Evolutionary conservation across 768 basidiomycete genomes (phyloP).

Genomic region (Hericium alpestre): DNA sequence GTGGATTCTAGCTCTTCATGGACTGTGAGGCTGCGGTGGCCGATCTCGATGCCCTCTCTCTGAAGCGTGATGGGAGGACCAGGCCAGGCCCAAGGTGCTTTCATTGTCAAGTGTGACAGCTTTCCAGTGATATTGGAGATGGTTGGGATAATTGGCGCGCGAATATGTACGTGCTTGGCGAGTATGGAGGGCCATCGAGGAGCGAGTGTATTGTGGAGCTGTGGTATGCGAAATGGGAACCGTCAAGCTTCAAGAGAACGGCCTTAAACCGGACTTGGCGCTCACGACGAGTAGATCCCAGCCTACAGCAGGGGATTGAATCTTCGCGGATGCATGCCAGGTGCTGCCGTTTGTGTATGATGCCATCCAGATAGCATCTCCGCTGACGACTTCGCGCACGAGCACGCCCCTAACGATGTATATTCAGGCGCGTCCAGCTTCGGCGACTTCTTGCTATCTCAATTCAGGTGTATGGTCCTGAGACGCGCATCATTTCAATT

Average conservation of each 20-base stretch:
- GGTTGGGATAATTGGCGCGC: constrained; percentile 44
- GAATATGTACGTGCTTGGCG: constrained; percentile 26
- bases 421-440: too few relatives aligned
- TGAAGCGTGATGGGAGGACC: constrained; percentile 48
- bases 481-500: too few relatives aligned
- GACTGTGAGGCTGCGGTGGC: constrained; percentile 48
- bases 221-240: constrained; percentile 62
- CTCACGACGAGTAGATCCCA: constrained; percentile 23
- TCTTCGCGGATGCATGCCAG: too few relatives aligned
- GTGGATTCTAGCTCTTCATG: constrained; percentile 33
- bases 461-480: too few relatives aligned
- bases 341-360: too few relatives aligned
- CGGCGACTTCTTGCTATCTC: too few relatives aligned
- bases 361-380: too few relatives aligned
- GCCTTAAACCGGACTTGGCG: constrained; percentile 25
- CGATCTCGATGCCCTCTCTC: constrained; percentile 58
- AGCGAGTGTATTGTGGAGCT: constrained; percentile 53
- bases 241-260: constrained; percentile 35
- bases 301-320: too few relatives aligned
- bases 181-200: constrained; percentile 34
- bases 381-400: too few relatives aligned
- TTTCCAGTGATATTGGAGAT: constrained; percentile 51
- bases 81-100: constrained; percentile 35
- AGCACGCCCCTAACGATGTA: too few relatives aligned
- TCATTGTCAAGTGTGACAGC: constrained; percentile 43